Percentiles rank a stretch among this genome's conserved stretches.
phyloP scores from a whole-genome alignment of 495 filamentous ascomycete species.

The Neurospora discreta region DNA sequence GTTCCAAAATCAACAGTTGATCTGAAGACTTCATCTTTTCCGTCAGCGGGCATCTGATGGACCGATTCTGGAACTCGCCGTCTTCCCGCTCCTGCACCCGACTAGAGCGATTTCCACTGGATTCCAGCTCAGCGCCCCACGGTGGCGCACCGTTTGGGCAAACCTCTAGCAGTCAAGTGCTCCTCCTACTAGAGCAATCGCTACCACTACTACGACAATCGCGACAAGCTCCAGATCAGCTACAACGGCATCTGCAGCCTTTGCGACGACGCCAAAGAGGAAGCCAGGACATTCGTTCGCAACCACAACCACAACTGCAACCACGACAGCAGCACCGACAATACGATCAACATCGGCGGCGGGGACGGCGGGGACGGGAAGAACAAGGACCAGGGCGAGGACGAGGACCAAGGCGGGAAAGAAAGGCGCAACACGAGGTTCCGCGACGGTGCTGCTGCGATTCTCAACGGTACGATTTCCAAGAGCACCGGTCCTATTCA shows the following conservation, averaged over 20 bases:
- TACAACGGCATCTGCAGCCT: background rate
- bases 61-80: background rate
- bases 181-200: background rate
- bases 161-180: background rate
- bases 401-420: background rate
- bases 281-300: background rate
- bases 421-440: background rate
- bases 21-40: background rate
- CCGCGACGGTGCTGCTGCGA: background rate
- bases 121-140: background rate
- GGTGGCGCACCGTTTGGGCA: background rate
- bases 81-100: background rate
- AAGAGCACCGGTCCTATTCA: background rate
- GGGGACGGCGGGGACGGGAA: background rate
- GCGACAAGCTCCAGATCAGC: background rate
- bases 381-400: background rate
- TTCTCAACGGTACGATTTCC: background rate
- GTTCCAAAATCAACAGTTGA: background rate
- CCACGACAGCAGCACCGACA: background rate
- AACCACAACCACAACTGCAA: background rate
- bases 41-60: background rate
- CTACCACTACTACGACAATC: background rate
- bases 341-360: background rate
- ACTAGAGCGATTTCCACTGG: background rate
- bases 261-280: background rate